Evolutionary conservation across 1,139 yeast species (phyloP).

Genomic region (Ogataea hybrid): DNA sequence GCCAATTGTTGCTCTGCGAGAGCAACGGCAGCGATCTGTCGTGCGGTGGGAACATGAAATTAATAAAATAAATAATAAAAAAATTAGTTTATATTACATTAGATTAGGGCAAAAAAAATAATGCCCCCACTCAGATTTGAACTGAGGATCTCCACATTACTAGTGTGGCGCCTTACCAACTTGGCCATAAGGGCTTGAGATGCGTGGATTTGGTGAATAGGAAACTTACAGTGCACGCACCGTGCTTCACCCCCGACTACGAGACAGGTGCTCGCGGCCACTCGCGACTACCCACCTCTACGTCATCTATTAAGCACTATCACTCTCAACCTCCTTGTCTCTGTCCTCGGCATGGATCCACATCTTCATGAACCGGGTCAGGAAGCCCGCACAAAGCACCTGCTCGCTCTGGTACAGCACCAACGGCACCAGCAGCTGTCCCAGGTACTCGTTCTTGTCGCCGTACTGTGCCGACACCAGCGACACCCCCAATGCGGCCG

Average conservation of each 20-base stretch:
- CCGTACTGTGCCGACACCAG: slow-evolving; percentile 80
- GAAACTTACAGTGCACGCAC: neutral
- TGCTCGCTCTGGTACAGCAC: slow-evolving; percentile 87
- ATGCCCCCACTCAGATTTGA: slow-evolving; percentile 26
- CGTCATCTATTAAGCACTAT: neutral
- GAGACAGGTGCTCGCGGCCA: too few species aligned
- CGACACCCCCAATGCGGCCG: slow-evolving; percentile 89
- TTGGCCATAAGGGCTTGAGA: slow-evolving; percentile 23
- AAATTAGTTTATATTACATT: neutral
- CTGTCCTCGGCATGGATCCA: slow-evolving; percentile 53
- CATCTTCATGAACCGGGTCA: slow-evolving; percentile 60
- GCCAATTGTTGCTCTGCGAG: slow-evolving; percentile 4
- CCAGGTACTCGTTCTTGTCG: slow-evolving; percentile 54
- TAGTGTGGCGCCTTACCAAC: slow-evolving; percentile 27
- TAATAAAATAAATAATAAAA: neutral
- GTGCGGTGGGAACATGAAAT: slow-evolving; percentile 1
- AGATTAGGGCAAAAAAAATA: slow-evolving; percentile 1
- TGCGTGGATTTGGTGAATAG: neutral
- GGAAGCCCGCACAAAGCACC: slow-evolving; percentile 70
- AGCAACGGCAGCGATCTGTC: slow-evolving; percentile 17
- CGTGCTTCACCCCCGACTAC: too few species aligned
- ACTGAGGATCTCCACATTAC: slow-evolving; percentile 27
- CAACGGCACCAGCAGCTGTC: slow-evolving; percentile 73
- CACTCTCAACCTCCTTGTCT: slow-evolving; percentile 21
- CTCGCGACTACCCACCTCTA: neutral